Base-by-base conservation (phyloP, 2,329 filamentous ascomycete genomes). In the Nannizziopsis arthrosporioides region DNA sequence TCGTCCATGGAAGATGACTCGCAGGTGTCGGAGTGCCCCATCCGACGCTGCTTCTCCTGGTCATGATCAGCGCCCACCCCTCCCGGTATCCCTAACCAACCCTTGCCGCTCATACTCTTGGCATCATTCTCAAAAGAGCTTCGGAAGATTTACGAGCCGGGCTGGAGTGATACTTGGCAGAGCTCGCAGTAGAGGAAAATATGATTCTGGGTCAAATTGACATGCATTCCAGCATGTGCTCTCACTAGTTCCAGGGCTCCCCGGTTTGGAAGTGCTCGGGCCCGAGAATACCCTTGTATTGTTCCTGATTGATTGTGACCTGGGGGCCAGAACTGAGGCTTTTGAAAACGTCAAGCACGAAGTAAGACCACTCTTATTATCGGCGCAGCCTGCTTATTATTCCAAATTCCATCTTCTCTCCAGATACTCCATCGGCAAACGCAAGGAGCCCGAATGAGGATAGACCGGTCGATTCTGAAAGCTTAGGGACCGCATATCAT, bases 231-330 rank as follows among this genome's bases (percentile, higher is more conserved):
- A 27, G 22, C 22, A 27, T 45, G 35, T 27, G 18, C 35, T 31
- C 22, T 17, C 36, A 12, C 14, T 41, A 19, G 12, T 14, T 22
- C 30, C 32, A 35, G 37, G 36, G 30, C 5, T n/a, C 44, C 44
- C 36, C 8, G 37, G 34, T 17, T 38, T 35, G 14, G 35, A 30
- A 32, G 39, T 38, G 34, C 43, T 18, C 38, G 35, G 43, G n/a
- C 19, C 44, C 44, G 44, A 40, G 36, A 34, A 47, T 47, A 47
- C 35, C 44, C 44, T 47, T 47, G 44, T 19, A 38, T 15, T 10
- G 44, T 47, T 40, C 44, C 44, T 47, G 44, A 41, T 30, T 41
- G 36, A 41, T 14, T 47, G 44, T 41, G 14, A 47, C 44, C 14
- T 47, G 44, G 44, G 44, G 44, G 44, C 44, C 44, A 30, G 14